These are phyloP conservation scores for Elasticomyces elasticus DNA, from an alignment of 495 filamentous ascomycete species.

Conservation along the genomic window DNA sequence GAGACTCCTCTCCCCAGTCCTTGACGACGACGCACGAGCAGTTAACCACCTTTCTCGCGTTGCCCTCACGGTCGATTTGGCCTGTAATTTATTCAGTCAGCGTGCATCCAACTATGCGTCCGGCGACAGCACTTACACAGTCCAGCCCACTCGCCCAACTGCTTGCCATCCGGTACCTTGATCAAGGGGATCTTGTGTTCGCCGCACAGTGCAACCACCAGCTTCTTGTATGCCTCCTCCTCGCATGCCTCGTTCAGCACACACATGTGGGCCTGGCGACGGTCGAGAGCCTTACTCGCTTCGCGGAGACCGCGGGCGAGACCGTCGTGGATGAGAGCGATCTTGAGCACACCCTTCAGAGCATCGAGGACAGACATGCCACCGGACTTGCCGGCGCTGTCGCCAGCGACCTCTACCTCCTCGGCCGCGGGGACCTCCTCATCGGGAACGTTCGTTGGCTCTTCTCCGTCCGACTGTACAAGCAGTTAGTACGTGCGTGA, in stretches of 20 bases:
- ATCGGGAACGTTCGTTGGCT: conserved; percentile 44
- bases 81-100: conserved; percentile 42
- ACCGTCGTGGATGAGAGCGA: conserved; percentile 98
- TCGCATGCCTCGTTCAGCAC: conserved; percentile 98
- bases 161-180: conserved; percentile 99
- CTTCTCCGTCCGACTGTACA: conserved; percentile 69
- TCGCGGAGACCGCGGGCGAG: conserved; percentile 96
- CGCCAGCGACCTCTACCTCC: conserved; percentile 85
- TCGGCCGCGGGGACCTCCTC: conserved; percentile 55
- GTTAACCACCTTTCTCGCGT: conserved; percentile 99
- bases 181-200: conserved; percentile 99
- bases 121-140: conserved; percentile 59
- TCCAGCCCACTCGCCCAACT: conserved; percentile 98
- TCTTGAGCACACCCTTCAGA: conserved; percentile 93
- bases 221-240: conserved; percentile 99
- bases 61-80: conserved; percentile 96
- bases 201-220: conserved; percentile 91
- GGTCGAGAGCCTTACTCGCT: conserved; percentile 93
- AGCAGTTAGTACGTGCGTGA: conserved; percentile 3
- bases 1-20: conserved; percentile 99
- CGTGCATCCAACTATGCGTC: not conserved
- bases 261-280: conserved; percentile 98
- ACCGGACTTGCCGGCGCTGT: conserved; percentile 60
- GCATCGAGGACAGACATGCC: conserved; percentile 98
- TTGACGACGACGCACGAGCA: conserved; percentile 99